phyloP scores from a whole-genome alignment of 2,329 filamentous ascomycete species.

The Paraphoma sp. region DNA sequence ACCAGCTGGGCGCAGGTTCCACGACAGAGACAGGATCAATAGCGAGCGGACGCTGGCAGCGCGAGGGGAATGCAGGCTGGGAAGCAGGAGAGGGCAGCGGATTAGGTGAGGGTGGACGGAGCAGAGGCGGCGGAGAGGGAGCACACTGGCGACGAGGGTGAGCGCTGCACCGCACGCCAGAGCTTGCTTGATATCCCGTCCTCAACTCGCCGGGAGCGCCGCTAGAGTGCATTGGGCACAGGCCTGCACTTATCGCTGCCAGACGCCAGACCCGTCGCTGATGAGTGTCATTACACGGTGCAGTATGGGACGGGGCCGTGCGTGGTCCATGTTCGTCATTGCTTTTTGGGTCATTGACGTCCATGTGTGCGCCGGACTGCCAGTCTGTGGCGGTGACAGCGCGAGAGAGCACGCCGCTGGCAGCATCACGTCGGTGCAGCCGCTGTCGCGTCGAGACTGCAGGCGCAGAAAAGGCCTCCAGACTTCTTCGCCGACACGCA shows the following conservation, averaged over 20 bases:
- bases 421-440: neutral
- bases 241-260: conserved; percentile 28
- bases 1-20: conserved; percentile 21
- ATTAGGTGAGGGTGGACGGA: conserved; percentile 2
- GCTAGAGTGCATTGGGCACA: conserved; percentile 23
- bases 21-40: conserved; percentile 15
- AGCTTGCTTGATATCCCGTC: conserved; percentile 20
- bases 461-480: neutral
- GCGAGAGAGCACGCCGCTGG: neutral
- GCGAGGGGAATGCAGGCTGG: conserved; percentile 3
- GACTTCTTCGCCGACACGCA: too few relatives aligned
- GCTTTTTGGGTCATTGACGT: conserved; percentile 20
- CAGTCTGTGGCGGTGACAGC: conserved; percentile 8
- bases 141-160: conserved; percentile 3
- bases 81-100: neutral
- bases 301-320: conserved; percentile 22
- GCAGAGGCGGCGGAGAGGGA: conserved; percentile 2
- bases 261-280: conserved; percentile 22
- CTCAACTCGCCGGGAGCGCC: conserved; percentile 13
- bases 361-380: neutral
- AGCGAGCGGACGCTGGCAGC: conserved; percentile 32
- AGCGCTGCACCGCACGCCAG: conserved; percentile 8
- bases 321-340: conserved; percentile 22
- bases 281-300: conserved; percentile 11
- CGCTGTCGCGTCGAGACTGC: neutral